Base-by-base conservation (phyloP, 2,329 filamentous ascomycete genomes). In the Alternaria solani region DNA sequence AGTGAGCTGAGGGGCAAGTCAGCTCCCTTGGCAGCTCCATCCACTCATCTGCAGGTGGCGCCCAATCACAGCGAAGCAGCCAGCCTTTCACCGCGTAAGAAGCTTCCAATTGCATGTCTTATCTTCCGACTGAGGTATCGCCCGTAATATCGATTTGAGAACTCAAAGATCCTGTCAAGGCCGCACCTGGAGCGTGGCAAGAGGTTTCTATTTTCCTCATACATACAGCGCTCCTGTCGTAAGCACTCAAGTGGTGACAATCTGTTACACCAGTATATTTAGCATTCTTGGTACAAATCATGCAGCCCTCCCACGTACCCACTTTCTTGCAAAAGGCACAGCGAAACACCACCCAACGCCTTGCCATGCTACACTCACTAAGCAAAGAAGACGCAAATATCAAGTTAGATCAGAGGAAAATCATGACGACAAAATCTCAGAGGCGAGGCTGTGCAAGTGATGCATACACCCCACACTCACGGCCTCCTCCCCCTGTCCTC, bases 401-500 rank as follows among this genome's bases (percentile, higher is more conserved):
- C 57, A 46, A 51, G 34, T 12, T 7, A 2, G 6, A 36, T 36
- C 16, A 41, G 26, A 25, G 11, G 2, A 28, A 26, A 16, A 12
- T 18, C 12, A 30, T 3, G 4, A 20, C 7, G 7, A 41, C 1
- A 8, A 11, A 5, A 41, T n/a, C 8, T 8, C 7, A 41, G 38
- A 36, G 18, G 5, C 18, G 47, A 25, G 11, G 12, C 23, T 18
- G 25, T 30, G 8, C 5, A 20, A 5, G 2, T 12, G 43, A 18
- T n/a, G 7, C 4, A 6, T 14, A 7, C 2, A 16, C 7, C 12
- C 8, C 12, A 25, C 5, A 5, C 7, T 59, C 28, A 69, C 56
- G 67, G 48, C 36, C 59, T 65, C 51, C 71, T 62, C 30, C 68
- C 65, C 23, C 70, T 66, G 23, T 55, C 59, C 51, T 73, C 68